Evolutionary conservation across 2,329 filamentous ascomycete genomes (phyloP).

Genomic region (Ceratocystis colombiana): DNA sequence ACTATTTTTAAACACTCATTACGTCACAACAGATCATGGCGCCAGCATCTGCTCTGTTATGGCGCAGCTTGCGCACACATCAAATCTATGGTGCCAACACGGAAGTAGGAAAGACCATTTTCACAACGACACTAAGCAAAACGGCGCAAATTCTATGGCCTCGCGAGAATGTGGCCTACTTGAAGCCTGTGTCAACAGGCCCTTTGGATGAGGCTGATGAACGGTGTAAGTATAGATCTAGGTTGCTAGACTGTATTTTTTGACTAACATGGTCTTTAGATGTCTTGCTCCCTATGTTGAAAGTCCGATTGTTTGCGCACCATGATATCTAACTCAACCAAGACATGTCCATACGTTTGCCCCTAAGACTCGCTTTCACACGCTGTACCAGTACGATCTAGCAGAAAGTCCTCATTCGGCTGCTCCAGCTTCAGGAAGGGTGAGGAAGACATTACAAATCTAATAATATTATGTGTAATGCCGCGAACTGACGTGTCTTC

Average conservation of each 20-base stretch:
- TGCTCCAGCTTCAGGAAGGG: constrained; percentile 41
- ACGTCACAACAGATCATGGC: constrained; percentile 31
- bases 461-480: not conserved
- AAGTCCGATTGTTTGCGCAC: not conserved
- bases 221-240: constrained; percentile 38
- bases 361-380: constrained; percentile 39
- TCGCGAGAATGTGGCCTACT: constrained; percentile 47
- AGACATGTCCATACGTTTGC: constrained; percentile 56
- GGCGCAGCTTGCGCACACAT: constrained; percentile 56
- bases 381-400: constrained; percentile 61
- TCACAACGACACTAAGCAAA: constrained; percentile 61
- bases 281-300: too few relatives aligned
- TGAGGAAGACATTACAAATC: constrained; percentile 28
- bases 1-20: not conserved
- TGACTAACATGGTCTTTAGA: not conserved
- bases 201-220: constrained; percentile 59
- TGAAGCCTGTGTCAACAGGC: constrained; percentile 78
- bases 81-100: constrained; percentile 80
- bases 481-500: not conserved
- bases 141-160: constrained; percentile 42
- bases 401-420: constrained; percentile 72
- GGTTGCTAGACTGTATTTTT: not conserved
- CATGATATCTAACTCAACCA: not conserved
- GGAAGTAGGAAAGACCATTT: constrained; percentile 73
- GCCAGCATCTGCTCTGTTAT: constrained; percentile 51